These are phyloP conservation scores for Neofusicoccum cordaticola DNA, from an alignment of 2,329 filamentous ascomycete species.

Conservation along the genomic window DNA sequence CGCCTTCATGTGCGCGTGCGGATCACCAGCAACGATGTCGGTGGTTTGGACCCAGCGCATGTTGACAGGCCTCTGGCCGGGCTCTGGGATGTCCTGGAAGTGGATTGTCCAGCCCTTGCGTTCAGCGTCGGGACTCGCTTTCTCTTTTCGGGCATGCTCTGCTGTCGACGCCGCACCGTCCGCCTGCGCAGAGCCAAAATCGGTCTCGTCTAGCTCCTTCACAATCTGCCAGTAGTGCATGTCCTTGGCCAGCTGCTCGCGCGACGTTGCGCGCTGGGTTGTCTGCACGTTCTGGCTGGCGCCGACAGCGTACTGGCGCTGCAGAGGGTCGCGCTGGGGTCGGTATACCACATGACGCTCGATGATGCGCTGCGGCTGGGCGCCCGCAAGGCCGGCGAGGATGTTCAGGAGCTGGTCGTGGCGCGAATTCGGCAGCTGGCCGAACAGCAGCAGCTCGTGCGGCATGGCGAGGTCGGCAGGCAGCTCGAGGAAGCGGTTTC, in stretches of 20 bases:
- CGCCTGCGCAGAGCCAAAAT: conserved; percentile 27
- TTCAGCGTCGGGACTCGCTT: conserved; percentile 10
- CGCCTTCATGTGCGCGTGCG: conserved; percentile 50
- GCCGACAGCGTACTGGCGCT: conserved; percentile 35
- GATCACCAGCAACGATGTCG: conserved; percentile 49
- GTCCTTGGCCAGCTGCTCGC: conserved; percentile 37
- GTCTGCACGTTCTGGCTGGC: conserved; percentile 35
- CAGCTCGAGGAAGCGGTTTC: neutral
- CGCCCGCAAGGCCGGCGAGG: conserved; percentile 59
- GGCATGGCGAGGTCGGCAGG: conserved; percentile 12
- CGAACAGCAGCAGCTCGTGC: conserved; percentile 63
- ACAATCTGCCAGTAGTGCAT: conserved; percentile 56
- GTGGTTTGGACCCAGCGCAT: conserved; percentile 52
- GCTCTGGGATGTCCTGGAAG: conserved; percentile 45
- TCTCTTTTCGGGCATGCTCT: neutral
- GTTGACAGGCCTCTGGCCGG: conserved; percentile 53
- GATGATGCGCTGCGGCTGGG: conserved; percentile 55
- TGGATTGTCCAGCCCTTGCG: conserved; percentile 36
- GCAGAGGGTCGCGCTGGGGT: conserved; percentile 48
- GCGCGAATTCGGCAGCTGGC: conserved; percentile 55
- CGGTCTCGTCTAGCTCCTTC: conserved; percentile 37
- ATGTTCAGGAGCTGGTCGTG: conserved; percentile 61
- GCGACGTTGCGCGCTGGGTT: conserved; percentile 24
- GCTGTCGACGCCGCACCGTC: conserved; percentile 17
- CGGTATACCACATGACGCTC: conserved; percentile 60